phyloP scores from a whole-genome alignment of 73 alveolate genomes.

The Uronychia setigera region DNA sequence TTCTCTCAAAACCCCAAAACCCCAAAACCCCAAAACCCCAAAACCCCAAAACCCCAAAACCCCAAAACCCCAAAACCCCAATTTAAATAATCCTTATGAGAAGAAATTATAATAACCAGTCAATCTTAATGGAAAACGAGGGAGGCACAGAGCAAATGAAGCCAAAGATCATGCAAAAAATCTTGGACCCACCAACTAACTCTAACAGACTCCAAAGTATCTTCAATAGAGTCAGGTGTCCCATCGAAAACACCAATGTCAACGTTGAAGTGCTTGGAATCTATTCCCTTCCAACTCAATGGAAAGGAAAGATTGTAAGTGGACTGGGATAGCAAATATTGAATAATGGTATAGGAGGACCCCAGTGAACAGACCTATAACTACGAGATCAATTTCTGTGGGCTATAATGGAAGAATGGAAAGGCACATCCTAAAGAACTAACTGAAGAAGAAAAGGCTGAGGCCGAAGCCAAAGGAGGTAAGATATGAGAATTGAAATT shows the following conservation, averaged over 20 bases:
- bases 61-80: slow-evolving; percentile 50
- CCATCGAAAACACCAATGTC: slow-evolving; percentile 16
- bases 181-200: slow-evolving; percentile 37
- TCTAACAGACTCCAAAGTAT: slow-evolving; percentile 34
- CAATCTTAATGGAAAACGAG: not conserved
- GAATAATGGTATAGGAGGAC: slow-evolving; percentile 36
- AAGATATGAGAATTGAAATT: too few relatives aligned
- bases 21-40: slow-evolving; percentile 8
- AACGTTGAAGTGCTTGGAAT: slow-evolving; percentile 55
- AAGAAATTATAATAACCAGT: not conserved
- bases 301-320: slow-evolving; percentile 66
- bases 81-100: slow-evolving; percentile 4
- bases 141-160: slow-evolving; percentile 1
- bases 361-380: slow-evolving; percentile 50
- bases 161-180: slow-evolving; percentile 2
- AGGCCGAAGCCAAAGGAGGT: slow-evolving; percentile 41
- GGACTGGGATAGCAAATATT: too few relatives aligned
- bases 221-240: slow-evolving; percentile 22
- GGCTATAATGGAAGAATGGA: slow-evolving; percentile 36
- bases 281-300: slow-evolving; percentile 57
- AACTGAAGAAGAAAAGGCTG: slow-evolving; percentile 72
- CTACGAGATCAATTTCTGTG: slow-evolving; percentile 49
- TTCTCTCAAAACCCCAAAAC: too few relatives aligned
- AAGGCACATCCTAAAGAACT: slow-evolving; percentile 60
- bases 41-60: not conserved